phyloP scores from a whole-genome alignment of 2,329 filamentous ascomycete species.

The Pyricularia pennisetigena region DNA sequence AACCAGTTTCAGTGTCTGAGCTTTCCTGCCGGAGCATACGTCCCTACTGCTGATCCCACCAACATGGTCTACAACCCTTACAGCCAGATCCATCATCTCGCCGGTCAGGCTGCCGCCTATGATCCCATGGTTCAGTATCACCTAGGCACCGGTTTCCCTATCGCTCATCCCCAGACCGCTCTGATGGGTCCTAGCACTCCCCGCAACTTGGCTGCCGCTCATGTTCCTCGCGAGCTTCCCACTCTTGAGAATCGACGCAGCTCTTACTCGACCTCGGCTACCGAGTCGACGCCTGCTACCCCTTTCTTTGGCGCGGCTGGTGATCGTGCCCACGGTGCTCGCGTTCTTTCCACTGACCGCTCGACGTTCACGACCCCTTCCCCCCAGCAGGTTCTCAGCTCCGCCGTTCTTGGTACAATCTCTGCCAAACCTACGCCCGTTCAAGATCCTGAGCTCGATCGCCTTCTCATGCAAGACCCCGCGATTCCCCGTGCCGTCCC shows the following conservation, averaged over 20 bases:
- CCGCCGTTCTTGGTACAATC: conserved; percentile 11
- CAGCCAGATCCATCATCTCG: conserved; percentile 14
- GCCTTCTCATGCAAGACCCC: conserved; percentile 65
- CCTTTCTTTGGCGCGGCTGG: conserved; percentile 51
- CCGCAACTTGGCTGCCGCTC: conserved; percentile 31
- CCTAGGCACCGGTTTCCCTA: conserved; percentile 12
- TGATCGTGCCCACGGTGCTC: conserved; percentile 49
- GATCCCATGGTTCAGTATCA: conserved; percentile 13
- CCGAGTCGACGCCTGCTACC: conserved; percentile 55
- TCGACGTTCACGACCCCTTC: conserved; percentile 59
- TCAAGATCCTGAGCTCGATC: conserved; percentile 45
- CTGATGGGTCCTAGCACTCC: conserved; percentile 38
- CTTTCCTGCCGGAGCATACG: conserved; percentile 14
- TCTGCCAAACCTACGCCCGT: conserved; percentile 26
- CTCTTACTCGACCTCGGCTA: conserved; percentile 51
- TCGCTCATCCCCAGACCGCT: conserved; percentile 11
- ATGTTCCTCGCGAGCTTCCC: conserved; percentile 44
- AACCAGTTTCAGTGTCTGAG: conserved; percentile 18
- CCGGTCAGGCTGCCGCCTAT: conserved; percentile 14
- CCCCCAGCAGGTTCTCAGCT: conserved; percentile 29
- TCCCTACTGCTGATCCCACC: conserved; percentile 18
- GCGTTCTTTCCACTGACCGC: conserved; percentile 47
- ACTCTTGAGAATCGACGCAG: conserved; percentile 55
- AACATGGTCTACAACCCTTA: conserved; percentile 16
- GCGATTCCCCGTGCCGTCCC: conserved; percentile 81